Evolutionary conservation across 2,329 filamentous ascomycete species (phyloP), one percentile per base, ranked within the genome.

Genomic region (Botryotinia globosa): DNA sequence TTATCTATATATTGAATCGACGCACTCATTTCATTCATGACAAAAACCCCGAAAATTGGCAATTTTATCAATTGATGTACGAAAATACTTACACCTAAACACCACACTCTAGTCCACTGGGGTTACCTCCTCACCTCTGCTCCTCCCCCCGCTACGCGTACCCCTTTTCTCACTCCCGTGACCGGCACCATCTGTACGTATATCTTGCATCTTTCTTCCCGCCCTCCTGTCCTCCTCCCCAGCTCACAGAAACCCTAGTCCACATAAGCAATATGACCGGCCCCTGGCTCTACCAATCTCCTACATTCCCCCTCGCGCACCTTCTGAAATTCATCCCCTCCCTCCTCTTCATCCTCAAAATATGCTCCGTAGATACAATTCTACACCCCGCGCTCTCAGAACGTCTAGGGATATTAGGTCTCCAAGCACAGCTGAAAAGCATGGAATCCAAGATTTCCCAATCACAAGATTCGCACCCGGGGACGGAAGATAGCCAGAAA

Each of bases 341-440:
- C 37, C 48, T 67, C 48, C 65, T 67, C 48, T 67, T 67, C 65
- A 42, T 67, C 48, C 65, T 67, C 48, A 56, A 67, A 16, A n/a
- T 67, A 20, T 32, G 2, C 6, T 29, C 65, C 18, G 32, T 56
- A n/a, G 65, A 67, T n/a, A 7, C 4, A 0, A 56, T 67, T n/a
- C 48, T 67, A 1, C 37, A 56, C 6, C 48, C 48, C 1, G 65
- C 65, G 1, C 65, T 67, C 37, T 12, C 9, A 2, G 16, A 22
- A 12, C 65, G 65, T 1, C n/a, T 67, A 1, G 48, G 34, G 0
- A 20, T 67, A 6, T 22, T 67, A 6, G 65, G 65, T 3, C 14
- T 67, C 1, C 25, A 32, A n/a, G 48, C 48, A 10, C 65, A 67
- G 14, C 16, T 67, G 4, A 22, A 16, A 14, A 42, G 65, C 14